Conservation (phyloP, 2,329 filamentous ascomycete genomes). For the Monilinia laxa region DNA sequence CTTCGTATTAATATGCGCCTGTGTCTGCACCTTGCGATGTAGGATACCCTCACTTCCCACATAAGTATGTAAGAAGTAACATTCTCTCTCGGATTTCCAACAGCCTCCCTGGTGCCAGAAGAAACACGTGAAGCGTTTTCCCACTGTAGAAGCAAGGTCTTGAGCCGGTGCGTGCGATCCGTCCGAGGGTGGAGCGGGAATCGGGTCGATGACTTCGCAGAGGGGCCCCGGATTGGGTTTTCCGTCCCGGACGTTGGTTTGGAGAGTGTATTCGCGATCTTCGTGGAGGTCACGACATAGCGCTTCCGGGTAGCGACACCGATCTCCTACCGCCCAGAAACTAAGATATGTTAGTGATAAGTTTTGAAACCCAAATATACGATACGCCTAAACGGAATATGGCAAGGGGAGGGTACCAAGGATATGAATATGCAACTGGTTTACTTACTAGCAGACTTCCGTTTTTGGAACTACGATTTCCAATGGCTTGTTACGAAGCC, state of each 20-base stretch:
- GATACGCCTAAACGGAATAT: background rate
- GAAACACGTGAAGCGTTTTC: slow-evolving; percentile 21
- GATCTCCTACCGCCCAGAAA: slow-evolving; percentile 28
- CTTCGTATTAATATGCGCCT: background rate
- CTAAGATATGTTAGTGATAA: slow-evolving; percentile 20
- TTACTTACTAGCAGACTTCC: slow-evolving; percentile 31
- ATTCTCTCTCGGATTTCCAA: slow-evolving; percentile 7
- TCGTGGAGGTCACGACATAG: slow-evolving; percentile 36
- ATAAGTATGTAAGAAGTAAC: slow-evolving; percentile 30
- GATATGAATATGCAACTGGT: too few relatives aligned
- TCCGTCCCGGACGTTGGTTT: slow-evolving; percentile 30
- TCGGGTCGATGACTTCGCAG: slow-evolving; percentile 11
- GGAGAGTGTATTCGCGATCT: slow-evolving; percentile 12
- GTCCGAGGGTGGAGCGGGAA: background rate
- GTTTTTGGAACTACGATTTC: slow-evolving; percentile 28
- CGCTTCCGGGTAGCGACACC: slow-evolving; percentile 34
- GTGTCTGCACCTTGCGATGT: background rate
- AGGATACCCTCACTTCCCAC: slow-evolving; percentile 6
- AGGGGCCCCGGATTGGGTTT: slow-evolving; percentile 28
- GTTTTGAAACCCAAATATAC: background rate
- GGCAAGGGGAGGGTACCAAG: too few relatives aligned
- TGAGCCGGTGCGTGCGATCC: background rate
- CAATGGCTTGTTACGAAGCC: slow-evolving; percentile 11
- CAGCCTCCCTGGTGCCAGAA: slow-evolving; percentile 2
- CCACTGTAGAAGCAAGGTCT: background rate